phyloP scores from a whole-genome alignment of 768 basidiomycete species.

The Suillus tomentosus region DNA sequence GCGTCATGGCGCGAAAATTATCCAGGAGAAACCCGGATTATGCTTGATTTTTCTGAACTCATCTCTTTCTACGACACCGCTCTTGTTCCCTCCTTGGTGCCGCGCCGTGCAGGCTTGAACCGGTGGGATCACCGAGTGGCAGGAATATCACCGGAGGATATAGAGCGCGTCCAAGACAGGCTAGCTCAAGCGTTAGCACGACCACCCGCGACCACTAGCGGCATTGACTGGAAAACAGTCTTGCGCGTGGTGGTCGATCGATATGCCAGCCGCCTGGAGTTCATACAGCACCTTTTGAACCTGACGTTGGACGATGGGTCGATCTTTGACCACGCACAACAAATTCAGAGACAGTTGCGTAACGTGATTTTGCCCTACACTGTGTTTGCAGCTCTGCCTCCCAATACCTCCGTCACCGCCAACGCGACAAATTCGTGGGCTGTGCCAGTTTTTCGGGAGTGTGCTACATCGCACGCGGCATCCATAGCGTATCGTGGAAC shows the following conservation, averaged over 20 bases:
- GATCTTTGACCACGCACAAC: constrained; percentile 9
- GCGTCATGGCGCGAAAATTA: constrained; percentile 25
- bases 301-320: constrained; percentile 14
- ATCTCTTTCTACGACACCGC: constrained; percentile 32
- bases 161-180: constrained; percentile 10
- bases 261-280: constrained; percentile 43
- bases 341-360: constrained; percentile 22
- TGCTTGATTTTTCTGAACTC: constrained; percentile 21
- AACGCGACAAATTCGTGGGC: constrained; percentile 16
- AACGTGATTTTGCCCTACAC: constrained; percentile 19
- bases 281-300: constrained; percentile 39
- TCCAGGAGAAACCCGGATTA: constrained; percentile 30
- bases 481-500: constrained; percentile 3
- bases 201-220: constrained; percentile 23
- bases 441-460: constrained; percentile 14
- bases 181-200: constrained; percentile 13
- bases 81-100: constrained; percentile 22
- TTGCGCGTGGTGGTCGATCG: constrained; percentile 42
- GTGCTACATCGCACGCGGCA: constrained; percentile 14
- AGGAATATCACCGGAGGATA: constrained; percentile 19
- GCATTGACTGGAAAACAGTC: constrained; percentile 45
- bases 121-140: constrained; percentile 25
- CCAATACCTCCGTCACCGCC: not conserved
- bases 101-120: constrained; percentile 17
- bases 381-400: constrained; percentile 5